phyloP scores from a whole-genome alignment of 768 basidiomycete genomes.

The Tulasnella sp. region DNA sequence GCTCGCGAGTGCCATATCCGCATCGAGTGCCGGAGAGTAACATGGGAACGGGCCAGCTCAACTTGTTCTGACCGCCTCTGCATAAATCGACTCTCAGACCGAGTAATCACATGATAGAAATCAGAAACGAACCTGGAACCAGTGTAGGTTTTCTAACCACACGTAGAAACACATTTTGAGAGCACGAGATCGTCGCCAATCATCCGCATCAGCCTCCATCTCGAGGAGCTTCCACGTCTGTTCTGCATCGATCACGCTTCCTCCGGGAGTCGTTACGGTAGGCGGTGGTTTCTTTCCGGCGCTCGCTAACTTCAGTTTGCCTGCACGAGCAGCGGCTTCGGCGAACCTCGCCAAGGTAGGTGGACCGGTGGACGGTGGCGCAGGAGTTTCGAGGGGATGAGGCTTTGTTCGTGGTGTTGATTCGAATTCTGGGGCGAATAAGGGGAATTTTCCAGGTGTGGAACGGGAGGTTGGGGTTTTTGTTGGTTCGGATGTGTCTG shows the following conservation, averaged over 20 bases:
- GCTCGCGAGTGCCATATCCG: slow-evolving; percentile 48
- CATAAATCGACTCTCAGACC: slow-evolving; percentile 21
- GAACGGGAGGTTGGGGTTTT: slow-evolving; percentile 14
- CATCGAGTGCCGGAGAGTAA: slow-evolving; percentile 46
- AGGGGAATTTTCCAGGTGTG: slow-evolving; percentile 8
- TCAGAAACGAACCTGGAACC: slow-evolving; percentile 52
- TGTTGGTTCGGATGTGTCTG: slow-evolving; percentile 22
- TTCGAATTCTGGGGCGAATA: neutral
- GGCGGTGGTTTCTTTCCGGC: neutral
- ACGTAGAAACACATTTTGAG: slow-evolving; percentile 62
- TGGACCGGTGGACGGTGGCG: neutral
- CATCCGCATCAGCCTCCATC: slow-evolving; percentile 59
- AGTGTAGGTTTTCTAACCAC: slow-evolving; percentile 59
- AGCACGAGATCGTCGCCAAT: slow-evolving; percentile 50
- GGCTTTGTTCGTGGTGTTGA: neutral
- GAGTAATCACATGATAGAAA: slow-evolving; percentile 1
- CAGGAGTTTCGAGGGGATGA: neutral
- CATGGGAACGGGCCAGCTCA: slow-evolving; percentile 50
- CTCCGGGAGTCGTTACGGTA: neutral
- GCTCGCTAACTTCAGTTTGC: slow-evolving; percentile 1
- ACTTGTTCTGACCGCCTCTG: slow-evolving; percentile 68
- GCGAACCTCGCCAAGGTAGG: slow-evolving; percentile 5
- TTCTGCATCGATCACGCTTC: slow-evolving; percentile 31
- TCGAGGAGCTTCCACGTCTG: slow-evolving; percentile 52
- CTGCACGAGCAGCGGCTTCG: slow-evolving; percentile 9